Evolutionary conservation across 2,329 filamentous ascomycete species (phyloP).

Genomic region (Ophiostoma australiae): DNA sequence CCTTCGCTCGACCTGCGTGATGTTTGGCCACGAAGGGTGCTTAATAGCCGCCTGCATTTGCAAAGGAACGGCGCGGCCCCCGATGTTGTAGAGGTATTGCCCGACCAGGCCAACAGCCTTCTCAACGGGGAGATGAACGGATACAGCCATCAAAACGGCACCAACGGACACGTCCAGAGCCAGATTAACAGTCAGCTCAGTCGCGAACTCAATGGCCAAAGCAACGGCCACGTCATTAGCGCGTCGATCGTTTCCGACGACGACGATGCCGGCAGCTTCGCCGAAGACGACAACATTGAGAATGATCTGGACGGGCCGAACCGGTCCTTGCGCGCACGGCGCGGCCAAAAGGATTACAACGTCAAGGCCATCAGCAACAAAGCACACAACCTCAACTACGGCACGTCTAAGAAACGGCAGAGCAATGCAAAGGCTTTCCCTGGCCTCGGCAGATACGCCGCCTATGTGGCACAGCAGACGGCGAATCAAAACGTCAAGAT

Average conservation of each 20-base stretch:
- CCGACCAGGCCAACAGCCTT: neutral
- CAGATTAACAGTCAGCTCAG: slow-evolving; percentile 19
- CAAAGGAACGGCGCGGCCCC: neutral
- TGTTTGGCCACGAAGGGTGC: slow-evolving; percentile 16
- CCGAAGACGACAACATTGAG: slow-evolving; percentile 34
- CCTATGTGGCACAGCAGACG: slow-evolving; percentile 29
- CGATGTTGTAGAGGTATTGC: neutral
- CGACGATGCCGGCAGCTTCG: slow-evolving; percentile 30
- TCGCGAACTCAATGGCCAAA: slow-evolving; percentile 24
- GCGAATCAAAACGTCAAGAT: slow-evolving; percentile 34
- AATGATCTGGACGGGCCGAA: slow-evolving; percentile 45
- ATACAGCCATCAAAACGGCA: neutral
- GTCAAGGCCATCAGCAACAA: slow-evolving; percentile 55
- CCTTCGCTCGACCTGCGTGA: slow-evolving; percentile 9
- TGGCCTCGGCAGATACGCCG: slow-evolving; percentile 30
- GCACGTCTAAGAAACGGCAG: slow-evolving; percentile 35
- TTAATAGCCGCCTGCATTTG: neutral
- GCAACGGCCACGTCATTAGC: slow-evolving; percentile 19
- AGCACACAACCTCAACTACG: slow-evolving; percentile 45
- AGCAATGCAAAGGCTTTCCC: neutral
- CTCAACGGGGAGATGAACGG: neutral
- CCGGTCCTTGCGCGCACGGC: slow-evolving; percentile 47
- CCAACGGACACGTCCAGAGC: slow-evolving; percentile 16
- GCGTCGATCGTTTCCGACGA: slow-evolving; percentile 13
- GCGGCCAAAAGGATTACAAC: slow-evolving; percentile 52